A percentile compares a stretch with the other conserved stretches of the same genome.
These are phyloP conservation scores for Clavispora vitiphila DNA, from an alignment of 805 yeast species.

Conservation along the genomic window DNA sequence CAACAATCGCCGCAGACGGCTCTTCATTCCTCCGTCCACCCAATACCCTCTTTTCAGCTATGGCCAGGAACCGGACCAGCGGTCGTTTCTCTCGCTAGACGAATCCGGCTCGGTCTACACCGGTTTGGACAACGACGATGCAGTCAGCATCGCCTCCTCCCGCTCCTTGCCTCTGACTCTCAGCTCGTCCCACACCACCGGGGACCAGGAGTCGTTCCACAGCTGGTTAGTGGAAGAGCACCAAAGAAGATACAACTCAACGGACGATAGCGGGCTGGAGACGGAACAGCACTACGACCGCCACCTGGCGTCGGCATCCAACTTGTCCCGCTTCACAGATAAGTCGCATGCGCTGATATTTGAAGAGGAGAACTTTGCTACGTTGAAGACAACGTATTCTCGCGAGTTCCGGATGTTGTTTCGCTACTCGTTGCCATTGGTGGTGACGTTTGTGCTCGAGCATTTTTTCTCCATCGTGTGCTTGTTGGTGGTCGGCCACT, in stretches of 20 bases:
- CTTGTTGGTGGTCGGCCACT: slow-evolving; percentile 40
- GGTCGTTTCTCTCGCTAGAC: slow-evolving; percentile 38
- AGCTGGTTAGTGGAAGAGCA: slow-evolving; percentile 42
- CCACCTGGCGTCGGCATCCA: slow-evolving; percentile 1
- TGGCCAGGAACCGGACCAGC: slow-evolving; percentile 41
- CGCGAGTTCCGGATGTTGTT: slow-evolving; percentile 25
- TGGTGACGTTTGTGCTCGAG: slow-evolving; percentile 38
- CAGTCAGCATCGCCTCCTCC: slow-evolving; percentile 37
- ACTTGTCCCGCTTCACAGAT: neutral
- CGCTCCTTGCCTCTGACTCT: slow-evolving; percentile 39
- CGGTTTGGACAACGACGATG: slow-evolving; percentile 27
- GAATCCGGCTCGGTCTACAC: slow-evolving; percentile 29
- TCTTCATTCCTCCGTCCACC: slow-evolving; percentile 42
- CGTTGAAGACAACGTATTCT: slow-evolving; percentile 22
- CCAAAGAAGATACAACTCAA: slow-evolving; percentile 30
- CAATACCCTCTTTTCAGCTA: slow-evolving; percentile 37
- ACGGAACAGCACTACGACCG: neutral
- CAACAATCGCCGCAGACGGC: slow-evolving; percentile 32
- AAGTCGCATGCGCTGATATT: slow-evolving; percentile 9
- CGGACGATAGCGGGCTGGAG: slow-evolving; percentile 13
- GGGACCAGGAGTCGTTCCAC: slow-evolving; percentile 37
- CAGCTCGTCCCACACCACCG: slow-evolving; percentile 29
- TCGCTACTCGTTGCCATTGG: slow-evolving; percentile 35
- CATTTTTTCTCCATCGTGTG: slow-evolving; percentile 41
- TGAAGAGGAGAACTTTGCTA: slow-evolving; percentile 28